Base-by-base conservation (phyloP, 371 early-diverging fungal species). In the Lichtheimia hyalospora region DNA sequence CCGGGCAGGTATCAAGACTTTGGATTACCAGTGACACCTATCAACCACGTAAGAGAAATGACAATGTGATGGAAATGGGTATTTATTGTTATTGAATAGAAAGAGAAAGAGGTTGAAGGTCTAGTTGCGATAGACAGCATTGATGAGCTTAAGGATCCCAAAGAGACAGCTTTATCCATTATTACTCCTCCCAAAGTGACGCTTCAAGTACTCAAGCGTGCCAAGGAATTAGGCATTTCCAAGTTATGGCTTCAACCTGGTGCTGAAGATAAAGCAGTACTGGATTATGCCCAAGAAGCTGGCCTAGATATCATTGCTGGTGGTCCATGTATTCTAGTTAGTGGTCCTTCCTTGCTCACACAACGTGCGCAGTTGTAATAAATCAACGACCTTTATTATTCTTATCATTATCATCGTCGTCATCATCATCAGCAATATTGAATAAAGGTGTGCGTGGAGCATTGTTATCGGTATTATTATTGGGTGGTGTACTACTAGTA, bases 181-280 rank as follows among this genome's bases (percentile, higher is more conserved):
- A 85, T 94, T 27, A 92, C 92, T 6, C 93, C 95, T 7, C 95
- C 95, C 6, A 59, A 68, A 0, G 84, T 90, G 8, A 90, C 93
- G 1, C 71, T 81, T 0, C 54, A 70, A 0, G 83, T 92, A 0
- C 60, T 94, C 16, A 58, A 81, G 21, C 75, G 87, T 40, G 92
- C 90, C 7, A 76, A 83, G 15, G 56, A 66, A 14, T 66, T 88
- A 12, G 92, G 92, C 0, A 82, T 92, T 61, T 70, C 61, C 39
- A 64, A 82, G 25, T 58, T 92, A 34, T 94, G 95, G 95, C 69
- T 92, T 20, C 95, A 94, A 71, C 95, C 95, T 0, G 93, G 91
- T 42, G 86, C 85, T 49, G 91, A 92, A 49, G 82, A 84, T 24
- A 59, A 69, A 44, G 70, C 70, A 49, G 83, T 82, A 15, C 27